Conservation (phyloP, 2,329 filamentous ascomycete species). For the Lasiodiplodia sp. region DNA sequence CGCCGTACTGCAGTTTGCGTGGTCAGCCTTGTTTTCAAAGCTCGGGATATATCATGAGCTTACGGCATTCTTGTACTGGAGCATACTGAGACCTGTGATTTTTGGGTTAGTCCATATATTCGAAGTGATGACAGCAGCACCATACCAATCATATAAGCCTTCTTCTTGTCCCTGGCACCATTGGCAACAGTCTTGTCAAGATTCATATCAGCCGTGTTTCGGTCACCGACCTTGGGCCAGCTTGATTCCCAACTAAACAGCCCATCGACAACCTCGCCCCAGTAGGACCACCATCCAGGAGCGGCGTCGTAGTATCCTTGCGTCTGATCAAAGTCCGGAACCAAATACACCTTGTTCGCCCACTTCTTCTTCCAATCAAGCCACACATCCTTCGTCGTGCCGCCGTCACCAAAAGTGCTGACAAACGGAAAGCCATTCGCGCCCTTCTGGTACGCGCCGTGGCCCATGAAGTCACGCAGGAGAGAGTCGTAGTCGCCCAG, state of each 20-base stretch:
- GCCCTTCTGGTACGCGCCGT: background rate
- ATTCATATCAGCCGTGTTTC: slow-evolving; percentile 37
- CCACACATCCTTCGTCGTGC: background rate
- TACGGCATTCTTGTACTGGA: slow-evolving; percentile 43
- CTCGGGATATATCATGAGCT: too few relatives aligned
- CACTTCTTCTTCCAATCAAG: background rate
- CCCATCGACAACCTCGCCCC: slow-evolving; percentile 44
- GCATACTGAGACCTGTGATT: slow-evolving; percentile 13
- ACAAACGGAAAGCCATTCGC: background rate
- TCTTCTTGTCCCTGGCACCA: slow-evolving; percentile 36
- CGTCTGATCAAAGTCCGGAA: slow-evolving; percentile 41
- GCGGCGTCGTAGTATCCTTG: slow-evolving; percentile 43
- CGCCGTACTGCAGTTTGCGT: slow-evolving; percentile 32
- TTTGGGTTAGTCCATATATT: too few relatives aligned
- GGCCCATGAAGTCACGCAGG: background rate
- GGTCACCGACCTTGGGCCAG: slow-evolving; percentile 40
- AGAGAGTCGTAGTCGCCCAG: background rate
- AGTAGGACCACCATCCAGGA: slow-evolving; percentile 39
- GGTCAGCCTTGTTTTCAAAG: too few relatives aligned
- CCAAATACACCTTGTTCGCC: slow-evolving; percentile 37
- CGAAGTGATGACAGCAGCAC: too few relatives aligned
- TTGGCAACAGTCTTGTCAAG: slow-evolving; percentile 36
- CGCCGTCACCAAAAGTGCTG: background rate
- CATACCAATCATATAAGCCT: slow-evolving; percentile 44
- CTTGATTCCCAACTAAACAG: slow-evolving; percentile 50